These are phyloP conservation scores for Cenchrus fungigraminus DNA, from an alignment of 176 grass and related monocot species.

Conservation along the genomic window DNA sequence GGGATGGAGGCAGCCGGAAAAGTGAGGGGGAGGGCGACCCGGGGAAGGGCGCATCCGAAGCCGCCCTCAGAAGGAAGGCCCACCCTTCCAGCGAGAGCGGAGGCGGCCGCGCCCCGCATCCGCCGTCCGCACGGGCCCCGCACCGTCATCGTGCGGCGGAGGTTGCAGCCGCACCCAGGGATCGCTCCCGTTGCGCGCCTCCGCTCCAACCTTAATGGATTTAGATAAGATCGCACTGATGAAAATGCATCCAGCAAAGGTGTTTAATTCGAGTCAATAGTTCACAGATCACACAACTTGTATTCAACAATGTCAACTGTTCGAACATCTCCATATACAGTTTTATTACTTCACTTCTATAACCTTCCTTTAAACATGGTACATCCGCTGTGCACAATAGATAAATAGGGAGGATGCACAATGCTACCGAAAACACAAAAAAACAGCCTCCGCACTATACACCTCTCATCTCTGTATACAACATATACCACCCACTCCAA, in stretches of 20 bases:
- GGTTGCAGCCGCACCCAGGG: too few relatives aligned
- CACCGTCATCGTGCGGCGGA: too few relatives aligned
- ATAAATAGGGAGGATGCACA: slow-evolving; percentile 35
- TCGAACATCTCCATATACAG: background rate
- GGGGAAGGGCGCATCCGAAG: too few relatives aligned
- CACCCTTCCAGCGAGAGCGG: too few relatives aligned
- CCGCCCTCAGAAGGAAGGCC: too few relatives aligned
- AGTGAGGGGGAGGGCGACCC: too few relatives aligned
- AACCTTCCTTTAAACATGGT: slow-evolving; percentile 31
- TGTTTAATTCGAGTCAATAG: background rate
- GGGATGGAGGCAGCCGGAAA: too few relatives aligned
- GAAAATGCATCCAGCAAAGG: background rate
- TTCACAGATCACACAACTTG: background rate
- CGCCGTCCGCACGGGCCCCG: too few relatives aligned
- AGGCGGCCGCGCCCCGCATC: too few relatives aligned
- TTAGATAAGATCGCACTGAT: background rate
- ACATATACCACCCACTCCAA: slow-evolving; percentile 38
- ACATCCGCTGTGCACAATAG: slow-evolving; percentile 15
- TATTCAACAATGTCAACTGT: background rate
- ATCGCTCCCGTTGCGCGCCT: too few relatives aligned
- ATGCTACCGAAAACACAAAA: slow-evolving; percentile 12
- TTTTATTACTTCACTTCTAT: slow-evolving; percentile 20
- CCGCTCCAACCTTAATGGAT: too few relatives aligned
- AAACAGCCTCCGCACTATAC: slow-evolving; percentile 9
- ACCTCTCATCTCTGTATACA: slow-evolving; percentile 38